A percentile compares a stretch with the other conserved stretches of the same genome.
Conservation (phyloP, 2,329 filamentous ascomycete genomes). For the Fusarium aywerte region DNA sequence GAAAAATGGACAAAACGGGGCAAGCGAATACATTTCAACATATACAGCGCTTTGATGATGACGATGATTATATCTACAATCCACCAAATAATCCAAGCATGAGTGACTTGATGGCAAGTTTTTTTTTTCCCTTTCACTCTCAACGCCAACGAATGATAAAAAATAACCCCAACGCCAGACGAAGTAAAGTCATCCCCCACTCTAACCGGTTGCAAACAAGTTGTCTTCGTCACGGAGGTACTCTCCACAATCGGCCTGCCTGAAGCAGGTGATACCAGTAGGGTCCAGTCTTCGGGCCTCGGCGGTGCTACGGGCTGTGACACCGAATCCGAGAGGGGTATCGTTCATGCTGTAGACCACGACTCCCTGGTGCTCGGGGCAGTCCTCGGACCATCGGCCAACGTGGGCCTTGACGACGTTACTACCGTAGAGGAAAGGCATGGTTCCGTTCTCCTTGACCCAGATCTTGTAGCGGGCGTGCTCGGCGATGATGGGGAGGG, state of each 20-base stretch:
- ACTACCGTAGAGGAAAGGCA: slow-evolving; percentile 96
- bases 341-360: slow-evolving; percentile 94
- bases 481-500: slow-evolving; percentile 84
- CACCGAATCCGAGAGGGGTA: slow-evolving; percentile 91
- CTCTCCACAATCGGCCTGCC: slow-evolving; percentile 94
- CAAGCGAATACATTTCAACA: slow-evolving; percentile 39
- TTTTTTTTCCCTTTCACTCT: slow-evolving; percentile 29
- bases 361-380: slow-evolving; percentile 90
- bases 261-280: slow-evolving; percentile 87
- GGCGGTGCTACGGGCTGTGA: slow-evolving; percentile 86
- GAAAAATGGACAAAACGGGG: slow-evolving; percentile 28
- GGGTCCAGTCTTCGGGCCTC: slow-evolving; percentile 88
- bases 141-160: slow-evolving; percentile 40
- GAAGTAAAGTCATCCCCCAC: slow-evolving; percentile 11
- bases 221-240: slow-evolving; percentile 87
- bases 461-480: slow-evolving; percentile 97
- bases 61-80: slow-evolving; percentile 37
- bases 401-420: slow-evolving; percentile 80
- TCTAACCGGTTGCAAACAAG: slow-evolving; percentile 66
- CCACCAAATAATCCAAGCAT: slow-evolving; percentile 40
- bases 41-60: slow-evolving; percentile 36
- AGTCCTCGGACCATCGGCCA: slow-evolving; percentile 88
- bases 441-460: slow-evolving; percentile 95
- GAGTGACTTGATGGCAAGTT: slow-evolving; percentile 28
- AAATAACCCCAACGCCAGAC: slow-evolving; percentile 45